Percentiles rank a stretch among this genome's conserved stretches.
These are phyloP conservation scores for Diutina rugosa DNA, from an alignment of 1,139 yeast genomes.

Conservation along the genomic window DNA sequence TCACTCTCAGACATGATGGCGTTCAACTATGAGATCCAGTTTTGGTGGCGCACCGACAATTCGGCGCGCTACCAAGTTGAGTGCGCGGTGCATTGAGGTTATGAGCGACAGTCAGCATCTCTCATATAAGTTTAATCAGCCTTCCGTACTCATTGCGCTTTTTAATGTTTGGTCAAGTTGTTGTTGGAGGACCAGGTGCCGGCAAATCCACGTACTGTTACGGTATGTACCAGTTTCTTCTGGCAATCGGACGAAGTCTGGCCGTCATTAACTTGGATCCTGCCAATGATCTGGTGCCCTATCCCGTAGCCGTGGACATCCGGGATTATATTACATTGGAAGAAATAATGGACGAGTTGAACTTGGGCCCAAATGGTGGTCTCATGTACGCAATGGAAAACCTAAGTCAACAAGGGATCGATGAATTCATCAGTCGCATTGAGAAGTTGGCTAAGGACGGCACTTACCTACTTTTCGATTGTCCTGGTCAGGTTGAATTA, in stretches of 20 bases:
- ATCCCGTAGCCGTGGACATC: slow-evolving; percentile 69
- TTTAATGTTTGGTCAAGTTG: slow-evolving; percentile 68
- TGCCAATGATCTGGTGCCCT: slow-evolving; percentile 76
- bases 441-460: slow-evolving; percentile 42
- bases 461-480: slow-evolving; percentile 76
- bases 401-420: slow-evolving; percentile 26
- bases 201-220: slow-evolving; percentile 93
- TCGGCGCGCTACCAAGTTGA: not conserved
- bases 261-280: slow-evolving; percentile 83
- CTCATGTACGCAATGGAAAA: slow-evolving; percentile 79
- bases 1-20: not conserved
- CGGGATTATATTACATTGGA: slow-evolving; percentile 79
- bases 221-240: slow-evolving; percentile 84
- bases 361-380: slow-evolving; percentile 91
- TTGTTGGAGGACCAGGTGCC: slow-evolving; percentile 96
- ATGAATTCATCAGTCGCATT: slow-evolving; percentile 47
- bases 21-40: not conserved
- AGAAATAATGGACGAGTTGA: slow-evolving; percentile 77
- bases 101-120: not conserved
- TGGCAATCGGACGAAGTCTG: slow-evolving; percentile 86
- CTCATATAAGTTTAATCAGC: not conserved
- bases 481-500: slow-evolving; percentile 44
- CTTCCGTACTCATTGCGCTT: not conserved
- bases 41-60: not conserved
- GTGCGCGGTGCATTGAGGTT: not conserved